Evolutionary conservation across 495 filamentous ascomycete genomes (phyloP).

Genomic region (Aspergillus panamensis): DNA sequence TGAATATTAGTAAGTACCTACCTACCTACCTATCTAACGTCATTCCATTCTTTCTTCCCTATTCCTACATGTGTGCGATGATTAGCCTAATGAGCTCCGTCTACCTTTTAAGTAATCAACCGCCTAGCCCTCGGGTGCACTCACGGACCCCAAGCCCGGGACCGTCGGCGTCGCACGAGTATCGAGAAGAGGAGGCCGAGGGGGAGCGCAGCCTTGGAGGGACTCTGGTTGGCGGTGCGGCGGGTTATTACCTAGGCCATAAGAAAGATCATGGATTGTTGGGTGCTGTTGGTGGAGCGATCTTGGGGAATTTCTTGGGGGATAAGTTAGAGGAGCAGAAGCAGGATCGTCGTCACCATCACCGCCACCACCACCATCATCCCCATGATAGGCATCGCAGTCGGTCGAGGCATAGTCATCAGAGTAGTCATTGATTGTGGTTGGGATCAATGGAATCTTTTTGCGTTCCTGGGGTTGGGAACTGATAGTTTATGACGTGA

Average conservation of each 20-base stretch:
- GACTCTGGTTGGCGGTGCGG: constrained; percentile 43
- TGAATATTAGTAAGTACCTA: constrained; percentile 23
- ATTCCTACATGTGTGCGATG: background rate
- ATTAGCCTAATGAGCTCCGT: background rate
- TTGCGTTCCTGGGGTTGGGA: too few relatives aligned
- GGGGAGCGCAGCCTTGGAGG: constrained; percentile 41
- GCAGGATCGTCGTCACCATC: background rate
- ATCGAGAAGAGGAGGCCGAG: constrained; percentile 3
- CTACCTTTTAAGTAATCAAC: constrained; percentile 5
- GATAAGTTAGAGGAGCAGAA: constrained; percentile 37
- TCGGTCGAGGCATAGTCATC: constrained; percentile 24
- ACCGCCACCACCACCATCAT: constrained; percentile 13
- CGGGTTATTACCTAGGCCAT: constrained; percentile 46
- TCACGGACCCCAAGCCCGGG: background rate
- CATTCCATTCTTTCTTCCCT: background rate
- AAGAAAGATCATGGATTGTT: constrained; percentile 47
- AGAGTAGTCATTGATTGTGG: background rate
- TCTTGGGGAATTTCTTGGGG: constrained; percentile 45
- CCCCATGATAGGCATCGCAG: constrained; percentile 27
- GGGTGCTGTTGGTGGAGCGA: constrained; percentile 48
- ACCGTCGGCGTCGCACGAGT: background rate
- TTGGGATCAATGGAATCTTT: background rate
- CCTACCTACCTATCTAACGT: background rate
- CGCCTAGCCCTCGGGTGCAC: background rate
- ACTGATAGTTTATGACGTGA: too few relatives aligned